A percentile compares a stretch with the other conserved stretches of the same genome.
Evolutionary conservation across 495 filamentous ascomycete genomes (phyloP).

Genomic region (Aspergillus diversus): DNA sequence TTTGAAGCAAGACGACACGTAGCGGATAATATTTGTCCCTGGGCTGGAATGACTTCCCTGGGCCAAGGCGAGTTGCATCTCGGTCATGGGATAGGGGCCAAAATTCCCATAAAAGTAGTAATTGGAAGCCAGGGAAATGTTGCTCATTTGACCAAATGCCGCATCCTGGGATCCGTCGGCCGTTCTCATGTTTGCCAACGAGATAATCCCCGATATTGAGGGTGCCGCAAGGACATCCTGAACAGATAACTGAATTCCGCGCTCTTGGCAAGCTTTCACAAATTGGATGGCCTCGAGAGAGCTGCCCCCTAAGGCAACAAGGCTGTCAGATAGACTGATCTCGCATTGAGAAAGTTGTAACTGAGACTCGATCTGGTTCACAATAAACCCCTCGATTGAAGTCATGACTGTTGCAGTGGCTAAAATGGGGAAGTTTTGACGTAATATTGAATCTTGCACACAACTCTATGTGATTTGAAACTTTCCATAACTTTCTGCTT

Average conservation of each 20-base stretch:
- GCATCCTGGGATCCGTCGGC: neutral
- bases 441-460: neutral
- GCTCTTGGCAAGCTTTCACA: neutral
- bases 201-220: constrained; percentile 1
- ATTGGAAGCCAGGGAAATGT: neutral
- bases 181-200: neutral
- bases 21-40: neutral
- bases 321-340: constrained; percentile 1
- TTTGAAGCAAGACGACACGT: neutral
- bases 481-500: neutral
- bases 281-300: neutral
- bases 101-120: neutral
- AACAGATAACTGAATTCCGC: neutral
- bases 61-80: constrained; percentile 2
- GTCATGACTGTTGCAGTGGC: neutral
- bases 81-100: neutral
- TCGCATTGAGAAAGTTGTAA: neutral
- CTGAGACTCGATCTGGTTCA: neutral
- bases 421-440: neutral
- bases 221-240: neutral
- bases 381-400: neutral
- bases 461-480: neutral
- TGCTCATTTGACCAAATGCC: neutral
- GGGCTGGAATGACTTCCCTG: neutral
- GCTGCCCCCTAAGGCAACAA: neutral